Evolutionary conservation across 148 eudicot genomes (phyloP), one percentile per base, ranked within the genome.

Genomic region (Rheum nobile): DNA sequence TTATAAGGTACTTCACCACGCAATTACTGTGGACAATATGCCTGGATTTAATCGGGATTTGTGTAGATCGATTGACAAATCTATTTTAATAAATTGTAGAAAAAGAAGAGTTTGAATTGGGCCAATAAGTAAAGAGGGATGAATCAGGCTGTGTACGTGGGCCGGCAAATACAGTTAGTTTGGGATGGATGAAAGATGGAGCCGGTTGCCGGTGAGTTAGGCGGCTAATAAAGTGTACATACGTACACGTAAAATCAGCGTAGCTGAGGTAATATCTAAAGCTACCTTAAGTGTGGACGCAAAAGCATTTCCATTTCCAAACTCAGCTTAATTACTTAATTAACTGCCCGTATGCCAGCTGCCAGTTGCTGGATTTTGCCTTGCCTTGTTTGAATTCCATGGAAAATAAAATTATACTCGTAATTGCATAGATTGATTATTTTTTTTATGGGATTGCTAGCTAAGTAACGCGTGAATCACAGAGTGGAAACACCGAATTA

Each of bases 211-310:
- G 29, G 61, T 22, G 29, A 17, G 29, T 54, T 22, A 54, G 61
- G 61, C 61, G 29, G 12, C 28, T 54, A 54, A 54, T 54, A 19
- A 54, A 24, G 29, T 9, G 9, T 9, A 24, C 7, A 61, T 26
- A 29, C 35, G 34, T 61, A 61, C 37, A 61, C 67, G 67, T 61
- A 61, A 61, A 59, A 59, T 11, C 2, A 29, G 35, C 37, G 65
- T 57, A 29, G 67, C 31, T 24, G 14, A 57, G 34, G 67, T 10
- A 11, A 57, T 2, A 52, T 8, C 59, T 52, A 52, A 52, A 19
- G 59, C 48, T 44, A 44, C 48, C n/a, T 35, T n/a, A 54, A 54
- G 67, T 61, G 67, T 61, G 67, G 67, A 61, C 67, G 67, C 67
- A 54, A 54, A 54, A 54, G 61, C 29, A 61, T 11, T 61, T 61